phyloP scores from a whole-genome alignment of 2,329 filamentous ascomycete genomes.

The Chaetomium olivaceum region DNA sequence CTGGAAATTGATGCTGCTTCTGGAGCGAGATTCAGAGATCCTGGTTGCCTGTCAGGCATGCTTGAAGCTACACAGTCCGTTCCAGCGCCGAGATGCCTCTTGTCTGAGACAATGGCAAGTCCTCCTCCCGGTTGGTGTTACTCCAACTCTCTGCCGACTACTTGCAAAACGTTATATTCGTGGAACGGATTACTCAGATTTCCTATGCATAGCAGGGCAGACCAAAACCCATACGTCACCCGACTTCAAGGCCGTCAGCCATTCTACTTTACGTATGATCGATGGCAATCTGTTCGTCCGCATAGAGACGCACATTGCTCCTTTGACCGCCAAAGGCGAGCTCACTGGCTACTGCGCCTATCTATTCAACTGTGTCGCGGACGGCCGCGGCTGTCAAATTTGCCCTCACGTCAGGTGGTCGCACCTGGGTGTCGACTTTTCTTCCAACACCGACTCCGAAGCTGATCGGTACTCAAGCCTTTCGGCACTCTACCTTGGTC shows the following conservation, averaged over 20 bases:
- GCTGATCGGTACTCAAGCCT: neutral
- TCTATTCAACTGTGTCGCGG: neutral
- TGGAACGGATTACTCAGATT: neutral
- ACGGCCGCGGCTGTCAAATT: neutral
- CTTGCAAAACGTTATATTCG: constrained; percentile 9
- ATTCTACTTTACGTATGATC: neutral
- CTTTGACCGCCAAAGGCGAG: neutral
- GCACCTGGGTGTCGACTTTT: constrained; percentile 1
- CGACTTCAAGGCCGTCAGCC: constrained; percentile 11
- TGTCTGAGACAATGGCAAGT: too few species aligned
- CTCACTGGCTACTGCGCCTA: neutral
- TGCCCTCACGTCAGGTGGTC: constrained; percentile 10
- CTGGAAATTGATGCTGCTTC: constrained; percentile 11
- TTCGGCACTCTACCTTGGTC: neutral
- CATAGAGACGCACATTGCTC: neutral
- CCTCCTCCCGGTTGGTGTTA: neutral
- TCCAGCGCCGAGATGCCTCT: neutral
- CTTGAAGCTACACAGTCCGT: constrained; percentile 2
- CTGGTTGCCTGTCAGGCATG: constrained; percentile 14
- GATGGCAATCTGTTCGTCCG: neutral
- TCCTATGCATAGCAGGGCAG: neutral
- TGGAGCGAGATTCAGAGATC: constrained; percentile 7
- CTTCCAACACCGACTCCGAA: too few species aligned
- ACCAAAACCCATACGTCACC: neutral
- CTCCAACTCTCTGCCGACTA: neutral